phyloP scores from a whole-genome alignment of 202 grass and related monocot species.

The Cymbopogon flexuosus region DNA sequence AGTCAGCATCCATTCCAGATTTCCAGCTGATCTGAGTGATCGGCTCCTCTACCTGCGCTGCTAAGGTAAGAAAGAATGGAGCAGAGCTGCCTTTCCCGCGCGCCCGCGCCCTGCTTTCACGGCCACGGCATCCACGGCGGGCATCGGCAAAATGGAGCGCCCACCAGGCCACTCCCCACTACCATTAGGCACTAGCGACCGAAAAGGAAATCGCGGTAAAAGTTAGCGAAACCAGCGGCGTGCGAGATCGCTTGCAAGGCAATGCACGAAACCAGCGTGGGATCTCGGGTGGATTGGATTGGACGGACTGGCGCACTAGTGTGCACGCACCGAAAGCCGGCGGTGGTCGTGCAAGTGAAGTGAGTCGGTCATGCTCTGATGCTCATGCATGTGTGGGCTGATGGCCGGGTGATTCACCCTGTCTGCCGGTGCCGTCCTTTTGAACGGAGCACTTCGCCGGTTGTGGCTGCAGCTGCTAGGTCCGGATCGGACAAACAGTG shows the following conservation, averaged over 20 bases:
- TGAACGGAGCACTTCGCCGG: conserved; percentile 5
- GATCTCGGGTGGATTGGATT: background rate
- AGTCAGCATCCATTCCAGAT: background rate
- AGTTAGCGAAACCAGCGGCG: background rate
- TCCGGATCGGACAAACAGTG: background rate
- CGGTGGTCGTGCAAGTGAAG: conserved; percentile 3
- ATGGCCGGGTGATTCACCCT: background rate
- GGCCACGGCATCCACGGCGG: background rate
- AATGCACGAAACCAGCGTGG: background rate
- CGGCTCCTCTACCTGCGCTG: background rate
- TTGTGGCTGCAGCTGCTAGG: background rate
- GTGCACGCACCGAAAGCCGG: conserved; percentile 24
- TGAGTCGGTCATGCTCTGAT: background rate
- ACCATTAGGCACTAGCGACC: too few species aligned
- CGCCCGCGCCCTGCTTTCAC: background rate
- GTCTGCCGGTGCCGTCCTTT: background rate
- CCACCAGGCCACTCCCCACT: background rate
- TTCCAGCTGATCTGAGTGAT: too few species aligned
- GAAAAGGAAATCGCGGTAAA: background rate
- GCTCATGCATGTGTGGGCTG: background rate
- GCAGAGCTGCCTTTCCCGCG: too few species aligned
- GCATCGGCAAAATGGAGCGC: background rate
- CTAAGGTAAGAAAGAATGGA: too few species aligned
- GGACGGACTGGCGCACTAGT: background rate
- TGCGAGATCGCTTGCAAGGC: conserved; percentile 33